A percentile compares a stretch with the other conserved stretches of the same genome.
Evolutionary conservation across 2,329 filamentous ascomycete genomes (phyloP).

Genomic region (Grosmannia clavigera): DNA sequence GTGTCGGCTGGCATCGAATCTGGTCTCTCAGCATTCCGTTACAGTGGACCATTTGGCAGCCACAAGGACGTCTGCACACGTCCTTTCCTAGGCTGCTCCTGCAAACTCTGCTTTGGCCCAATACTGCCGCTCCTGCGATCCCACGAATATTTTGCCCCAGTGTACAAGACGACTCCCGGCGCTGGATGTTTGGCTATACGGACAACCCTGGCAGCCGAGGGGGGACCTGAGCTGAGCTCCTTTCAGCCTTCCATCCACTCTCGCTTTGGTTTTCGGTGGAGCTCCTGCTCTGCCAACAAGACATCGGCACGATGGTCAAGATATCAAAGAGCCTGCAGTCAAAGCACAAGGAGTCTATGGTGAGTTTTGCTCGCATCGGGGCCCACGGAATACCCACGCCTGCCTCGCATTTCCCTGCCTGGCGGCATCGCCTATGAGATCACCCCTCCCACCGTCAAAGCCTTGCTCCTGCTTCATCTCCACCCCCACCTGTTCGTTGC

Average conservation of each 20-base stretch:
- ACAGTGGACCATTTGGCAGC: not conserved
- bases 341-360: constrained; percentile 56
- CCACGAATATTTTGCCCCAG: not conserved
- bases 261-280: not conserved
- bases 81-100: not conserved
- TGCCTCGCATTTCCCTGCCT: not conserved
- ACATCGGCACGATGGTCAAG: constrained; percentile 44
- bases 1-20: not conserved
- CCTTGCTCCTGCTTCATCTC: not conserved
- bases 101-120: not conserved
- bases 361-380: constrained; percentile 24
- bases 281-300: not conserved
- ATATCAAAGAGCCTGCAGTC: constrained; percentile 55
- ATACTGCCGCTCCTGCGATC: not conserved
- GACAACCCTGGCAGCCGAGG: constrained; percentile 1
- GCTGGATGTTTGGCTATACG: not conserved
- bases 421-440: not conserved
- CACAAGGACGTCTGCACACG: not conserved
- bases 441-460: not conserved
- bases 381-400: not conserved
- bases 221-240: constrained; percentile 2
- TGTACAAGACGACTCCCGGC: not conserved
- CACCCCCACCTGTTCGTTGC: constrained; percentile 7
- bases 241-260: not conserved
- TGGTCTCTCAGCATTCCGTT: not conserved